Evolutionary conservation across 306 rosid species (phyloP).

Genomic region (Elaeagnus macrophylla): DNA sequence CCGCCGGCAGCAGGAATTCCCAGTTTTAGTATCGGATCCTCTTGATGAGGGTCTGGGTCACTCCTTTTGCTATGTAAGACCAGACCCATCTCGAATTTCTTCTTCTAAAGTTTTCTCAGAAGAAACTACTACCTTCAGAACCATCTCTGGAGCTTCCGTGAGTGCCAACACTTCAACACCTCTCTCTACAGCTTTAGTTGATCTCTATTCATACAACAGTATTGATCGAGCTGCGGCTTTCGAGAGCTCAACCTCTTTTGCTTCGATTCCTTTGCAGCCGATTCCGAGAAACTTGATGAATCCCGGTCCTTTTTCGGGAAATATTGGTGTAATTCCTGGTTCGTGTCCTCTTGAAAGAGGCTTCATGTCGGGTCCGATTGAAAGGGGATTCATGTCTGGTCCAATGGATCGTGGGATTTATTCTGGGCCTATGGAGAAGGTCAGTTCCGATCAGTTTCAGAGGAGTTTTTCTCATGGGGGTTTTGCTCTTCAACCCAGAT

Average conservation of each 20-base stretch:
- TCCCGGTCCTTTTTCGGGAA: conserved; percentile 71
- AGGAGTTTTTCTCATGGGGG: conserved; percentile 79
- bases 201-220: conserved; percentile 59
- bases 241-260: conserved; percentile 83
- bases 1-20: conserved; percentile 43
- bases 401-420: conserved; percentile 81
- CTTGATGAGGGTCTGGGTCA: conserved; percentile 85
- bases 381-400: conserved; percentile 95
- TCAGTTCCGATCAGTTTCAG: conserved; percentile 47
- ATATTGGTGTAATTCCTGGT: conserved; percentile 34
- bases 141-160: conserved; percentile 94
- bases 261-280: conserved; percentile 89
- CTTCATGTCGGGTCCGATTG: conserved; percentile 89
- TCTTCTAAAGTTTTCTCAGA: conserved; percentile 85
- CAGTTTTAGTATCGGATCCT: conserved; percentile 46
- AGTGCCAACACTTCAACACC: conserved; percentile 97
- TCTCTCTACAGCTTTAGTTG: conserved; percentile 67
- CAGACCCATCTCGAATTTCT: conserved; percentile 62
- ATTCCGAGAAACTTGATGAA: conserved; percentile 49
- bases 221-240: conserved; percentile 89
- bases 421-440: conserved; percentile 82
- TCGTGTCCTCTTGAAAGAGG: conserved; percentile 90
- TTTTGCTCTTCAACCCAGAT: conserved; percentile 36
- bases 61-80: conserved; percentile 93
- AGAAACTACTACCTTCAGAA: conserved; percentile 81